Evolutionary conservation across 108 stramenopile species (phyloP), one percentile per base, ranked within the genome.

Genomic region (Cyclotella baltica): DNA sequence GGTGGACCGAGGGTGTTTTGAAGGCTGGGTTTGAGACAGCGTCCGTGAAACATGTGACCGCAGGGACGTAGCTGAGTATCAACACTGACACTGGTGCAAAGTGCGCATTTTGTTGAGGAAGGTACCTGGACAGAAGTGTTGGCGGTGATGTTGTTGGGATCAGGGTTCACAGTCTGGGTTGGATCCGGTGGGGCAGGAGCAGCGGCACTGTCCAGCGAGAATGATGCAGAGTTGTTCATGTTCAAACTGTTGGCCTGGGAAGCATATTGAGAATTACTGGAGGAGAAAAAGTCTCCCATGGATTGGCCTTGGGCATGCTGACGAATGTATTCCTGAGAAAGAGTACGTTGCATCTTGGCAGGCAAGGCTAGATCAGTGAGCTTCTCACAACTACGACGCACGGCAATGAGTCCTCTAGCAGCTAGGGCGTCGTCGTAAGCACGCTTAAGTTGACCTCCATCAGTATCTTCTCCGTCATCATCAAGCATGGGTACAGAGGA

Each of bases 31-130:
- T 93, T 91, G 65, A 97, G 83, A 75, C 96, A 97, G 10, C 85
- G 72, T 46, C 95, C 94, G 73, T 96, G 94, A 71, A 96, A 97
- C 89, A 95, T 91, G 70, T 92, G 92, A 23, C 93, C 93, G 73
- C 96, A 97, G 6, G 96, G 96, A 72, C 90, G 86, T 27, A 96
- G 81, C 66, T 96, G 96, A 16, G 96, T 97, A 78, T 97, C 93
- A 29, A 96, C 93, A 59, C 87, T 86, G 35, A 85, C 87, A 34
- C 75, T 57, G 15, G 80, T 48, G 70, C 96, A 96, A 25, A 94
- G 75, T 20, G 91, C 88, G 67, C 96, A 97, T 20, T 66, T 82
- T 2, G 92, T 92, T 10, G 86, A 75, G 28, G 83, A 86, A n/a
- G 96, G 90, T 34, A 96, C 96, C 71, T 93, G 78, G 19, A 95